Evolutionary conservation across 495 filamentous ascomycete genomes (phyloP).

Genomic region (Ramalina peruviana): DNA sequence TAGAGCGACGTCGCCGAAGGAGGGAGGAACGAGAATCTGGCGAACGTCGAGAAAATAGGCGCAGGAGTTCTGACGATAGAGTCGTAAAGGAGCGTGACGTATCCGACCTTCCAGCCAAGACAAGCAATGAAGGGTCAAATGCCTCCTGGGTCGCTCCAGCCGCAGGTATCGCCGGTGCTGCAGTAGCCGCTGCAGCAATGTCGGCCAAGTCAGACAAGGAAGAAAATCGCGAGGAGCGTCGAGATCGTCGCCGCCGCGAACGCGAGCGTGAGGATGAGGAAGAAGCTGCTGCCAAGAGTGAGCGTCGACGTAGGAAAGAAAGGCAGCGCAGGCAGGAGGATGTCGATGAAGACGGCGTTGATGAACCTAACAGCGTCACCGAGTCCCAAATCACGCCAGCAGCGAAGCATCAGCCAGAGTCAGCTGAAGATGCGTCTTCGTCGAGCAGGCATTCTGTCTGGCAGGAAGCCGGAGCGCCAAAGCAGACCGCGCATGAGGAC

Average conservation of each 20-base stretch:
- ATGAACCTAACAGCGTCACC: constrained; percentile 4
- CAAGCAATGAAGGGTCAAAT: not conserved
- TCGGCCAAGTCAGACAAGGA: constrained; percentile 25
- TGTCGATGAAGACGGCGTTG: constrained; percentile 8
- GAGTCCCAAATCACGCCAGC: not conserved
- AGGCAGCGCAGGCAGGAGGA: constrained; percentile 13
- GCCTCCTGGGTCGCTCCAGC: constrained; percentile 29
- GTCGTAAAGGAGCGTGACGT: not conserved
- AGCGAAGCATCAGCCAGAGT: constrained; percentile 17
- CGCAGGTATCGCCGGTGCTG: constrained; percentile 34
- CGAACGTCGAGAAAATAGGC: constrained; percentile 4
- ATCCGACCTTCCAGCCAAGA: not conserved
- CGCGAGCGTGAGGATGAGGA: constrained; percentile 17
- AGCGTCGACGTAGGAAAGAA: constrained; percentile 16
- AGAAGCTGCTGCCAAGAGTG: constrained; percentile 16
- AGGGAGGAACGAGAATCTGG: constrained; percentile 15
- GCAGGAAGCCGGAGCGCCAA: constrained; percentile 14
- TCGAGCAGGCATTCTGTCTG: constrained; percentile 13
- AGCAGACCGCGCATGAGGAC: constrained; percentile 14
- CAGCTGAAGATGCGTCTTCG: constrained; percentile 17
- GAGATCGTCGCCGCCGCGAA: constrained; percentile 15
- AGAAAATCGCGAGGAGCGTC: constrained; percentile 17
- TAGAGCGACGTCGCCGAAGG: constrained; percentile 22
- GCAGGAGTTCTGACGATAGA: constrained; percentile 5
- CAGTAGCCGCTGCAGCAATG: constrained; percentile 27